Evolutionary conservation across 768 basidiomycete genomes (phyloP), one percentile per base, ranked within the genome.

Genomic region (Amanita phalloides): DNA sequence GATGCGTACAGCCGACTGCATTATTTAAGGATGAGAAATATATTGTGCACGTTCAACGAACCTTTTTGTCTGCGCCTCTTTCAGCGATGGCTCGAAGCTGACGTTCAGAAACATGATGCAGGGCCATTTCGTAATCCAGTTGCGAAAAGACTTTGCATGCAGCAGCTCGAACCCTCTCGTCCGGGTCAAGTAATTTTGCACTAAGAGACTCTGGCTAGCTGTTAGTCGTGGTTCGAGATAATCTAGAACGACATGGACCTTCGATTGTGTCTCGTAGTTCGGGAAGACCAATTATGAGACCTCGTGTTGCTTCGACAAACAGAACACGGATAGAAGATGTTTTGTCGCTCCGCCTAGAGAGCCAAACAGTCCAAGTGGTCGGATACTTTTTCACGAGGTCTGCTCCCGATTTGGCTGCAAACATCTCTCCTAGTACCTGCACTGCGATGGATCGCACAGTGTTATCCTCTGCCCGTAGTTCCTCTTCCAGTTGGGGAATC

Each of bases 401-500:
- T 23, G 68, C 64, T 4, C 82, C 85, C 8, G 74, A 76, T 64
- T 81, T 83, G 52, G 88, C 86, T 0, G 81, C 82, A 61, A 89
- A 95, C 87, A 99, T 95, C 55, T 85, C 82, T 0, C 93, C 96
- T 1, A 98, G 75, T 0, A 82, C 84, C 57, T 87, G 80, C 0
- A 92, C 92, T n/a, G 86, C 89, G 56, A 96, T 78, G 13, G 80
- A 59, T 33, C 96, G 77, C 3, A 93, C 71, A 28, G 76, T 72
- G 2, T 81, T 61, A 35, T 87, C 79, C 56, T 90, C 88, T 3
- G 85, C 82, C 21, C 81, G 79, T 4, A 97, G 73, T 60, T 96
- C 91, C 56, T 93, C 88, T 62, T 95, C 93, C 14, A 98, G 78
- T 52, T 92, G 87, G 0, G 95, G 94, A 23, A 98, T 84, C 45